Evolutionary conservation across 129 eudicot species (phyloP).

Genomic region (Saussurea involucrata): DNA sequence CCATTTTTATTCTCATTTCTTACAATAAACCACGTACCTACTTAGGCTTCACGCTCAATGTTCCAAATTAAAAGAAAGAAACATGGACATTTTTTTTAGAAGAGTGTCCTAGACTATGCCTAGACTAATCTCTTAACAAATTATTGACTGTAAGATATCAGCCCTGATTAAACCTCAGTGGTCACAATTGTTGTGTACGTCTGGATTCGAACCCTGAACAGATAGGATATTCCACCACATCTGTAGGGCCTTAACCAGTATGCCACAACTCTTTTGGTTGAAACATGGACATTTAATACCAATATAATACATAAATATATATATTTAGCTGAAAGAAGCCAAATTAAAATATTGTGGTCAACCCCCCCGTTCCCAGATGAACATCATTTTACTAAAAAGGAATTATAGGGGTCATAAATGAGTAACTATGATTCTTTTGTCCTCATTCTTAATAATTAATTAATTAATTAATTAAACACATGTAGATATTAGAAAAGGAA

Average conservation of each 20-base stretch:
- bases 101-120: no score
- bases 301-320: no score
- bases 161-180: no score
- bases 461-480: slow-evolving; percentile 9
- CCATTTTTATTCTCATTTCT: no score
- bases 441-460: slow-evolving; percentile 1
- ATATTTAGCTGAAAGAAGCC: neutral
- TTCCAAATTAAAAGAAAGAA: neutral
- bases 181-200: no score
- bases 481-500: slow-evolving; percentile 1
- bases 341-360: slow-evolving; percentile 11
- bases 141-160: no score
- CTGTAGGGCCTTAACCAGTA: no score
- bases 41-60: neutral
- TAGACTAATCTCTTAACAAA: no score
- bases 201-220: no score
- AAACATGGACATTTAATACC: neutral
- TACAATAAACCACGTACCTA: no score
- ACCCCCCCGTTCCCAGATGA: neutral
- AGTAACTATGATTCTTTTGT: slow-evolving; percentile 13
- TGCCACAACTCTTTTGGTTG: no score
- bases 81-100: neutral
- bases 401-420: neutral
- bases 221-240: no score
- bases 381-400: neutral